Percentiles rank a stretch among this genome's conserved stretches.
phyloP scores from a whole-genome alignment of 345 rosid species.

The Hibiscus syriacus region DNA sequence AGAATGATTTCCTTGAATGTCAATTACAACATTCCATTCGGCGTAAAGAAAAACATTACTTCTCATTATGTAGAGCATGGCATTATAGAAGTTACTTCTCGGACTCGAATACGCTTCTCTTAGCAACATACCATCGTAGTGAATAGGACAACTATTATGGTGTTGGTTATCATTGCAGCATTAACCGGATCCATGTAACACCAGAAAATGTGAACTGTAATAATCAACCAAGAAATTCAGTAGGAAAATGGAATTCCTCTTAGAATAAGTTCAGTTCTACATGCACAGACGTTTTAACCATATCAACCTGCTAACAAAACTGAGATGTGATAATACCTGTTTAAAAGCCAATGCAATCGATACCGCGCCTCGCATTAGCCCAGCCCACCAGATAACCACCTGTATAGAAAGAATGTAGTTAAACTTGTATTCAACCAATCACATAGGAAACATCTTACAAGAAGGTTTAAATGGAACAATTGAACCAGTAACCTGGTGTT shows the following conservation, averaged over 20 bases:
- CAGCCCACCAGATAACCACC: slow-evolving; percentile 95
- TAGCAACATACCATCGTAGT: slow-evolving; percentile 38
- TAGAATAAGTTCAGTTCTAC: not conserved
- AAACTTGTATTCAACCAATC: not conserved
- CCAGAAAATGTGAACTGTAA: slow-evolving; percentile 70
- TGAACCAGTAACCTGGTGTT: slow-evolving; percentile 47
- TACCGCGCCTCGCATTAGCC: slow-evolving; percentile 89
- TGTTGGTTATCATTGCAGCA: slow-evolving; percentile 66
- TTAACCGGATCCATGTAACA: slow-evolving; percentile 50
- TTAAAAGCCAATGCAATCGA: slow-evolving; percentile 89
- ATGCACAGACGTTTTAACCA: not conserved
- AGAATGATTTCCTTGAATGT: not conserved
- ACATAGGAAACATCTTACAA: not conserved
- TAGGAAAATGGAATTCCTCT: not conserved
- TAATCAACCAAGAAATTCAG: slow-evolving; percentile 7
- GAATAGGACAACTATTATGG: slow-evolving; percentile 59
- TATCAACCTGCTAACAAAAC: not conserved
- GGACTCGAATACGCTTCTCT: not conserved
- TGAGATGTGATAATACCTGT: slow-evolving; percentile 50
- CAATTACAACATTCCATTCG: not conserved
- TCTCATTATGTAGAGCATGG: not conserved
- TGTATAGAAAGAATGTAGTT: slow-evolving; percentile 15
- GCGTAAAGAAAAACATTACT: not conserved
- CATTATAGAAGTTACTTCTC: too few species aligned
- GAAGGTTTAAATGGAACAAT: not conserved